A percentile compares a stretch with the other conserved stretches of the same genome.
phyloP scores from a whole-genome alignment of 257 asterid species.

The Ocimum tenuiflorum region DNA sequence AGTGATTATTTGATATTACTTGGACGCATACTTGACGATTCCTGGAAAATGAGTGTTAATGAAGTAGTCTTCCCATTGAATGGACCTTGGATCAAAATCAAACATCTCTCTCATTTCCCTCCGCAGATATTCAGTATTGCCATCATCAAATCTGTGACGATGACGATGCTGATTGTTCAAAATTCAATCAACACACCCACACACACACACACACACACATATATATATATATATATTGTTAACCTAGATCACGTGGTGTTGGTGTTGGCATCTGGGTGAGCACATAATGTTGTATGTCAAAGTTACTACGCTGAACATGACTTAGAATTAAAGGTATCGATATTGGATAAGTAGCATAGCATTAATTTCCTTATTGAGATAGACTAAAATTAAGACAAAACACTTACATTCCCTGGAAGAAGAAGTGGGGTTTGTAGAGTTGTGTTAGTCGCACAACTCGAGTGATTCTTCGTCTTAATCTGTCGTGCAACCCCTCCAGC shows the following conservation, averaged over 20 bases:
- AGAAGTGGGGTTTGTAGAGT: background rate
- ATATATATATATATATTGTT: too few species aligned
- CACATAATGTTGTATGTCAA: too few species aligned
- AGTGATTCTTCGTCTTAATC: background rate
- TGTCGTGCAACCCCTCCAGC: background rate
- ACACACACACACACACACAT: too few species aligned
- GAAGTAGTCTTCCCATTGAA: constrained; percentile 7
- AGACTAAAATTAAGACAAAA: too few species aligned
- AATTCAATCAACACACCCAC: too few species aligned
- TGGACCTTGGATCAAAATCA: constrained; percentile 20
- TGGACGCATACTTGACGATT: background rate
- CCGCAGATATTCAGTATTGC: background rate
- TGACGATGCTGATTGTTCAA: background rate
- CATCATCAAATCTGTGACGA: constrained; percentile 19
- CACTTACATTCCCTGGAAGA: background rate
- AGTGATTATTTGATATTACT: too few species aligned
- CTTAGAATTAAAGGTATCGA: too few species aligned
- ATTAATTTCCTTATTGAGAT: too few species aligned
- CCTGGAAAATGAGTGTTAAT: constrained; percentile 4
- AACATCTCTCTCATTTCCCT: background rate
- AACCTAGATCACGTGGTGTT: too few species aligned
- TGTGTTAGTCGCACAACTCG: background rate
- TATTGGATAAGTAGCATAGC: too few species aligned
- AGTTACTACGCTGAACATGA: too few species aligned
- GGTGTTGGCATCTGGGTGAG: too few species aligned